A percentile compares a stretch with the other conserved stretches of the same genome.
These are phyloP conservation scores for Passalora sequoiae DNA, from an alignment of 2,329 filamentous ascomycete species.

Conservation along the genomic window DNA sequence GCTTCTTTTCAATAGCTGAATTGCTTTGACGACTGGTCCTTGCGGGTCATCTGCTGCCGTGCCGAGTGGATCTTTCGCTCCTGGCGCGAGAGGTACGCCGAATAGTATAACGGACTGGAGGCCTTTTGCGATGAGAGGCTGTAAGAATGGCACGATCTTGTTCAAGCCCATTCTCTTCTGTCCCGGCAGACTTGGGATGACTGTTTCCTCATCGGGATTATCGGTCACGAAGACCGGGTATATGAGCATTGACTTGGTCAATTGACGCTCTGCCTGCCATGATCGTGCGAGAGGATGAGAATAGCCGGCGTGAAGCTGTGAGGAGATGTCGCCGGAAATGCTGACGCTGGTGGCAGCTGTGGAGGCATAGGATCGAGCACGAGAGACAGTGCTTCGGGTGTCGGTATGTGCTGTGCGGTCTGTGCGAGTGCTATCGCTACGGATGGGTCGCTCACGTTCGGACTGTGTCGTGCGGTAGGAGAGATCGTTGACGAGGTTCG, in stretches of 20 bases:
- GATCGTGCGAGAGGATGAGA: constrained; percentile 47
- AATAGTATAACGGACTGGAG: constrained; percentile 92
- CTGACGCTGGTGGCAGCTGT: constrained; percentile 50
- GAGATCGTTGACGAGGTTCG: constrained; percentile 49
- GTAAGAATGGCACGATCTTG: constrained; percentile 75
- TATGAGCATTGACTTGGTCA: constrained; percentile 82
- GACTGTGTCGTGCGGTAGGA: constrained; percentile 33
- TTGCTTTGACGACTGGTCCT: constrained; percentile 83
- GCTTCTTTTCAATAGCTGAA: constrained; percentile 73
- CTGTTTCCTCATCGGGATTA: constrained; percentile 82
- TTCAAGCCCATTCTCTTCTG: constrained; percentile 86
- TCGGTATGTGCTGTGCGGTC: constrained; percentile 40
- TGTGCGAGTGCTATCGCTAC: constrained; percentile 41
- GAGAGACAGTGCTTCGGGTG: constrained; percentile 43
- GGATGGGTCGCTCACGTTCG: constrained; percentile 38
- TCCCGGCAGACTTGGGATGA: constrained; percentile 85
- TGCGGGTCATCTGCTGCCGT: constrained; percentile 88
- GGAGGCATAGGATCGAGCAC: constrained; percentile 47
- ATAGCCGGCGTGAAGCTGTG: constrained; percentile 50
- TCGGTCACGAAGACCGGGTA: constrained; percentile 97
- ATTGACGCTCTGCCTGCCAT: constrained; percentile 50
- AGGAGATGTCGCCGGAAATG: constrained; percentile 49
- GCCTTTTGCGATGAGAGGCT: constrained; percentile 81
- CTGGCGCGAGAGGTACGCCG: constrained; percentile 77
- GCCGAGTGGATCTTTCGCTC: constrained; percentile 83